Evolutionary conservation across 306 rosid genomes (phyloP).

Genomic region (Lotus japonicus): DNA sequence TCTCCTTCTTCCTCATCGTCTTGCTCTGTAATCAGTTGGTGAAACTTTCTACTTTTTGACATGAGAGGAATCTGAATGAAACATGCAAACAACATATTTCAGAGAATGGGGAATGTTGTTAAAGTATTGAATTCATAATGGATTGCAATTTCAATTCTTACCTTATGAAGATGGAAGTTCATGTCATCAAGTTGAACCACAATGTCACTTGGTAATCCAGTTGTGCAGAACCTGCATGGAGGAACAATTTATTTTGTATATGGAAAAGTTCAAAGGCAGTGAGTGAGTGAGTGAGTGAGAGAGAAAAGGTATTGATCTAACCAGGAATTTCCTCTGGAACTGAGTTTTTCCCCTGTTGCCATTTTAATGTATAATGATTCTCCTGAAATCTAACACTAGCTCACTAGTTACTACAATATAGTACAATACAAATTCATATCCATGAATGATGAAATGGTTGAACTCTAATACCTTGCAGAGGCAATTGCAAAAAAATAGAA

Average conservation of each 20-base stretch:
- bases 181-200: conserved; percentile 73
- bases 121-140: neutral
- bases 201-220: conserved; percentile 92
- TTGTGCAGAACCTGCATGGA: conserved; percentile 74
- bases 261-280: too few relatives aligned
- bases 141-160: conserved; percentile 16
- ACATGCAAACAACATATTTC: neutral
- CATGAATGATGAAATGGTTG: too few relatives aligned
- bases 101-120: neutral
- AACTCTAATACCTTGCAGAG: too few relatives aligned
- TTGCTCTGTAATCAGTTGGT: conserved; percentile 51
- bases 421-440: too few relatives aligned
- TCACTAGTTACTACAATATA: neutral
- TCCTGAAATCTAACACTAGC: neutral
- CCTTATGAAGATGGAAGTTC: conserved; percentile 91
- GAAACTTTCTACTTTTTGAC: conserved; percentile 73
- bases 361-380: conserved; percentile 20
- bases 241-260: neutral
- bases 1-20: conserved; percentile 40
- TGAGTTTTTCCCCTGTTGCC: conserved; percentile 45
- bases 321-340: conserved; percentile 88
- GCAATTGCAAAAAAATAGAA: too few relatives aligned
- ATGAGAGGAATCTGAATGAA: conserved; percentile 71
- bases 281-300: neutral
- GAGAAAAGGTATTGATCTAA: conserved; percentile 33